Evolutionary conservation across 148 eudicot species (phyloP).

Genomic region (Drosera capensis): DNA sequence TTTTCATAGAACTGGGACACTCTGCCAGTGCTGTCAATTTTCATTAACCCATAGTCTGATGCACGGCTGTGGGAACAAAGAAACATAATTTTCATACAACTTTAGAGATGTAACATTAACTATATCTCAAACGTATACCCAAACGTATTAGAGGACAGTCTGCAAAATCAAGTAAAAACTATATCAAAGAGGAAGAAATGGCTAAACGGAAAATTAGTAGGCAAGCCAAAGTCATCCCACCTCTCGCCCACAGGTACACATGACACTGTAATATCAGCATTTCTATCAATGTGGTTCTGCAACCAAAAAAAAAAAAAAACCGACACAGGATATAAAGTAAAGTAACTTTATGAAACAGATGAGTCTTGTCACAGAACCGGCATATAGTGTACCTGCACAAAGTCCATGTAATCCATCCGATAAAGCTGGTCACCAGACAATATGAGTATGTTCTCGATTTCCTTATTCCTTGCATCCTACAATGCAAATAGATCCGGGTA

Average conservation of each 20-base stretch:
- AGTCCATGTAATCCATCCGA: slow-evolving; percentile 80
- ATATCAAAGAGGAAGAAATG: neutral
- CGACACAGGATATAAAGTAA: neutral
- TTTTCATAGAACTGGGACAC: slow-evolving; percentile 48
- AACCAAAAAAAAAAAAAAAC: no score
- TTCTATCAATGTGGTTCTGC: slow-evolving; percentile 76
- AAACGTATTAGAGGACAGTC: neutral
- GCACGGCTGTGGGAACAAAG: slow-evolving; percentile 37
- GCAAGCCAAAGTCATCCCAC: slow-evolving; percentile 11
- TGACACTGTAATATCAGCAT: slow-evolving; percentile 79
- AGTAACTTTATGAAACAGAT: neutral
- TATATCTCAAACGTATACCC: neutral
- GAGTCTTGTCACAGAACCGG: neutral
- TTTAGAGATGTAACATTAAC: neutral
- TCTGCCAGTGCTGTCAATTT: slow-evolving; percentile 54
- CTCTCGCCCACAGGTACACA: slow-evolving; percentile 69
- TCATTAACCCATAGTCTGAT: slow-evolving; percentile 42
- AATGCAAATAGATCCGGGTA: neutral
- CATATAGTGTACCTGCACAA: slow-evolving; percentile 46
- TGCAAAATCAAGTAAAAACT: neutral
- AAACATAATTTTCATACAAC: no score
- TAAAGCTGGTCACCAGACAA: slow-evolving; percentile 86
- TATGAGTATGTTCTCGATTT: slow-evolving; percentile 61
- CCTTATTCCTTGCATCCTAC: slow-evolving; percentile 72
- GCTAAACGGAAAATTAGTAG: neutral